Evolutionary conservation across 805 yeast genomes (phyloP).

Genomic region (Metschnikowia baotianmanensis): DNA sequence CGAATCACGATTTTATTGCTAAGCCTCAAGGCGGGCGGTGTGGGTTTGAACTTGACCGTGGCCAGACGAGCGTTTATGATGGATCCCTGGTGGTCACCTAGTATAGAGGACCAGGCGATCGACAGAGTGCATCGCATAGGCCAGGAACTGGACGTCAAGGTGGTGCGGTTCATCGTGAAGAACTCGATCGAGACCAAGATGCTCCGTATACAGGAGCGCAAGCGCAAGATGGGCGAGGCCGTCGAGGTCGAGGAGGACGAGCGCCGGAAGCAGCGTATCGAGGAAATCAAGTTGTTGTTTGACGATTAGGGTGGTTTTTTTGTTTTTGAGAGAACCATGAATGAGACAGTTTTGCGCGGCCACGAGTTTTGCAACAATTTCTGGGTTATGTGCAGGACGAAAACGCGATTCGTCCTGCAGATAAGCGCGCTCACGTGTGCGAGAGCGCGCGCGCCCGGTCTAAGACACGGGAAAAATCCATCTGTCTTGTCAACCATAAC

Average conservation of each 20-base stretch:
- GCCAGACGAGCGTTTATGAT: slow-evolving; percentile 84
- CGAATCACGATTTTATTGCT: slow-evolving; percentile 54
- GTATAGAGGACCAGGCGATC: slow-evolving; percentile 87
- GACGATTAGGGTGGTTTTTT: slow-evolving; percentile 38
- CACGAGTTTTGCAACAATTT: too few species aligned
- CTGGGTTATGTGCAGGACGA: too few species aligned
- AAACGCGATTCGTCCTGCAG: too few species aligned
- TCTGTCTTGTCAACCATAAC: slow-evolving; percentile 2
- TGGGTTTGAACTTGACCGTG: slow-evolving; percentile 81
- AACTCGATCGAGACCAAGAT: slow-evolving; percentile 85
- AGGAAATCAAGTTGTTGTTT: slow-evolving; percentile 68
- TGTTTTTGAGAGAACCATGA: not conserved
- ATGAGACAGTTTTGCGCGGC: too few species aligned
- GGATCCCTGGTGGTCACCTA: slow-evolving; percentile 98
- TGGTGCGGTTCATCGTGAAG: slow-evolving; percentile 76
- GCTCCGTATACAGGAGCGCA: slow-evolving; percentile 83
- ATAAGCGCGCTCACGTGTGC: not conserved
- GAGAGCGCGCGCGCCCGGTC: not conserved
- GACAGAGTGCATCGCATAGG: slow-evolving; percentile 92
- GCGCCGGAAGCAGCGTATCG: slow-evolving; percentile 63
- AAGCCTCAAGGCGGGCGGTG: slow-evolving; percentile 91
- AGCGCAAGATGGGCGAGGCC: slow-evolving; percentile 76
- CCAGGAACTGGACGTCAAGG: slow-evolving; percentile 68
- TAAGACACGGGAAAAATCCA: slow-evolving; percentile 4
- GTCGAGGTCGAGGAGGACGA: slow-evolving; percentile 76